Percentiles rank a stretch among this genome's conserved stretches.
Evolutionary conservation across 108 stramenopile genomes (phyloP).

Genomic region (Seminavis robusta): DNA sequence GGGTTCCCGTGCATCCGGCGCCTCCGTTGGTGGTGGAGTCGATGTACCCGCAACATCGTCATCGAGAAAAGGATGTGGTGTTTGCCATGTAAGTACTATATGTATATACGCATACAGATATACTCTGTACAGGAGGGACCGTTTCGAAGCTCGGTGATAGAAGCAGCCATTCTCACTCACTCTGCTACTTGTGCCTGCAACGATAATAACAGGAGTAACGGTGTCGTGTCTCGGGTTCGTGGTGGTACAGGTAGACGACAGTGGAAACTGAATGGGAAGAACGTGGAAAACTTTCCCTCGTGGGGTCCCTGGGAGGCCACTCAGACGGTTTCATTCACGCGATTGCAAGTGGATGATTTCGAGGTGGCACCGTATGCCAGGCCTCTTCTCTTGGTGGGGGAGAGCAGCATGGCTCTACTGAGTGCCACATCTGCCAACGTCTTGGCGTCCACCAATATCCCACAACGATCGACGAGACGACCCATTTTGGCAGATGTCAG

Average conservation of each 20-base stretch:
- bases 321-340: conserved; percentile 31
- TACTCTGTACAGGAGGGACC: too few species aligned
- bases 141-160: too few species aligned
- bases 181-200: too few species aligned
- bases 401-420: conserved; percentile 59
- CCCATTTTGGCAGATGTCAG: conserved; percentile 71
- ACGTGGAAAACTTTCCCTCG: conserved; percentile 42
- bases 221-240: conserved; percentile 62
- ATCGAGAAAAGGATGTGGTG: conserved; percentile 64
- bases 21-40: conserved; percentile 66
- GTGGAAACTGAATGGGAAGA: conserved; percentile 45
- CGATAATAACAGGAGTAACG: too few species aligned
- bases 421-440: conserved; percentile 56
- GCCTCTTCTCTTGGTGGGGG: conserved; percentile 74
- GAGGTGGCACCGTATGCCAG: conserved; percentile 42
- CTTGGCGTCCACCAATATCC: conserved; percentile 54
- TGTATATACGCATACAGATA: too few species aligned
- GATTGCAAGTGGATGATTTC: conserved; percentile 36
- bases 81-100: too few species aligned
- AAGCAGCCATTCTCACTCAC: too few species aligned
- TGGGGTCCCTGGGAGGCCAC: conserved; percentile 50
- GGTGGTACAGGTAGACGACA: conserved; percentile 41
- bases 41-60: too few species aligned
- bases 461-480: conserved; percentile 48
- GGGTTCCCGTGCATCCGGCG: conserved; percentile 33